Conservation (phyloP, 148 eudicot species). For the Persicaria maculosa region DNA sequence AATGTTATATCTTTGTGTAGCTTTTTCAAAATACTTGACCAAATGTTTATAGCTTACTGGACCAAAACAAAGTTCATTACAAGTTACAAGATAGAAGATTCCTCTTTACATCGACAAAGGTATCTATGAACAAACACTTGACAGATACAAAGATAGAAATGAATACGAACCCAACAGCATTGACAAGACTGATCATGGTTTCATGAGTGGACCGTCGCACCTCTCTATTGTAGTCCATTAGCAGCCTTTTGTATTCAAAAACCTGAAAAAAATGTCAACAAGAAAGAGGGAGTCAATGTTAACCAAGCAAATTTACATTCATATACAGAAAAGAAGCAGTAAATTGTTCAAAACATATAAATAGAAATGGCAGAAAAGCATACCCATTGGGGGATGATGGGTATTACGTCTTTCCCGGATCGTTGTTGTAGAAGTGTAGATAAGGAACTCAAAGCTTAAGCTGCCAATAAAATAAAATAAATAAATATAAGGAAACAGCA, state of each 20-base stretch:
- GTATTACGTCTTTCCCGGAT: conserved; percentile 60
- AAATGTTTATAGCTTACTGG: not conserved
- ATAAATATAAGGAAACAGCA: not conserved
- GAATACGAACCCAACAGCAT: conserved; percentile 53
- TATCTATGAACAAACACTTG: conserved; percentile 6
- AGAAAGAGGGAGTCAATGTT: not conserved
- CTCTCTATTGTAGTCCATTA: conserved; percentile 88
- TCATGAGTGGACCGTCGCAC: conserved; percentile 93
- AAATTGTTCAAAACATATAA: not conserved
- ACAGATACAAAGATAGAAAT: conserved; percentile 5
- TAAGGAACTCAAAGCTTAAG: conserved; percentile 76
- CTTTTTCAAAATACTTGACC: not conserved
- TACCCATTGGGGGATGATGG: conserved; percentile 92
- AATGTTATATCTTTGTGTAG: not conserved
- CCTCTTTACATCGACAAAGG: not conserved
- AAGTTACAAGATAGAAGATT: not conserved
- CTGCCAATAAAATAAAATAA: conserved; percentile 36
- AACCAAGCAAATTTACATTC: not conserved
- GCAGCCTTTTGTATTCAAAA: conserved; percentile 88
- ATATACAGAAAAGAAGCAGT: not conserved
- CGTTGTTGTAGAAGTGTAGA: conserved; percentile 61
- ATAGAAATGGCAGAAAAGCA: conserved; percentile 10
- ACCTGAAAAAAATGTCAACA: conserved; percentile 34
- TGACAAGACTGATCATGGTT: conserved; percentile 70
- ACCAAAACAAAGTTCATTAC: not conserved